Conservation (phyloP, 257 asterid genomes). For the Jaltomata sinuosa region DNA sequence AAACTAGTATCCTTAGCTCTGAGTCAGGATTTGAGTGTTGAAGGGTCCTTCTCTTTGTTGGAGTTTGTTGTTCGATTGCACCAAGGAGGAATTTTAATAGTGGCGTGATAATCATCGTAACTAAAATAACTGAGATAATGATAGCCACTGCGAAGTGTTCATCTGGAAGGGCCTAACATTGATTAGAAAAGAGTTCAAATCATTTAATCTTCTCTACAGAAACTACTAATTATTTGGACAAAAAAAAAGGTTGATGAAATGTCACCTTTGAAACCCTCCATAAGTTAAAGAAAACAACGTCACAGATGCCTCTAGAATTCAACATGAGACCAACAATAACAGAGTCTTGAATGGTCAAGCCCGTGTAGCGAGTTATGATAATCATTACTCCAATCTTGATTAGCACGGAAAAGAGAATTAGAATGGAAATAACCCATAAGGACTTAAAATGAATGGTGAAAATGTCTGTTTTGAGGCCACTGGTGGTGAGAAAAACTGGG, state of each 20-base stretch:
- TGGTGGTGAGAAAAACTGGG: constrained; percentile 57
- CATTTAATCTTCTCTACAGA: background rate
- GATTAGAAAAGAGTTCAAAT: background rate
- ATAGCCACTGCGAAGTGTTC: constrained; percentile 52
- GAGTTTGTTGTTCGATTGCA: constrained; percentile 23
- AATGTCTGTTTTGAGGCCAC: constrained; percentile 63
- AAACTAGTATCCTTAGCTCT: constrained; percentile 51
- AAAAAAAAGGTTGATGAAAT: background rate
- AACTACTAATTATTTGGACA: background rate
- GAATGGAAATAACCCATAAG: constrained; percentile 21
- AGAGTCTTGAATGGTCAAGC: constrained; percentile 29
- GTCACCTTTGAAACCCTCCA: constrained; percentile 43
- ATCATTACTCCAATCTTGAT: constrained; percentile 33
- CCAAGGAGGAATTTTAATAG: constrained; percentile 38
- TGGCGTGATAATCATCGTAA: constrained; percentile 49
- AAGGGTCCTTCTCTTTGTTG: constrained; percentile 40
- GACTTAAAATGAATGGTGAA: constrained; percentile 28
- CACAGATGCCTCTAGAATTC: constrained; percentile 50
- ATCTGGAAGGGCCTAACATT: constrained; percentile 32
- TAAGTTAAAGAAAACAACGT: constrained; percentile 51
- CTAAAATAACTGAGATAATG: constrained; percentile 30
- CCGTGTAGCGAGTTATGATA: constrained; percentile 21
- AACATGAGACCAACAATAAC: constrained; percentile 56
- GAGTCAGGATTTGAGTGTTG: constrained; percentile 44
- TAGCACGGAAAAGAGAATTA: constrained; percentile 14